Base-by-base conservation (phyloP, 768 basidiomycete species). In the Lactifluus volemus region DNA sequence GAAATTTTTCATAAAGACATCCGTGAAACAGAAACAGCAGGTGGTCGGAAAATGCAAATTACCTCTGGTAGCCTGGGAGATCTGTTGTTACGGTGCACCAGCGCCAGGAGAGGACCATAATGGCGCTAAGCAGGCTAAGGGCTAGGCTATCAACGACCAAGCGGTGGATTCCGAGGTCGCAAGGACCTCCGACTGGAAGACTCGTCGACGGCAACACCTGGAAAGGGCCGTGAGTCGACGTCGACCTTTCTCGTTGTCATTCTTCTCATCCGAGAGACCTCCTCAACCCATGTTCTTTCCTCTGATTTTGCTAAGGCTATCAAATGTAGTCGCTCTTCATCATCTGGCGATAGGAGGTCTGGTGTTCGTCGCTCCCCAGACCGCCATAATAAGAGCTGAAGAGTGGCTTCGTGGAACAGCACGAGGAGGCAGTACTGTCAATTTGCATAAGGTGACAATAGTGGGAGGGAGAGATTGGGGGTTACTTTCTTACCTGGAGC, bases 351-450 rank as follows among this genome's bases (percentile, higher is more conserved):
- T 11, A 86, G 77, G 10, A 88, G 72, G 4, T 75, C 73, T 6
- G 76, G 45, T 0, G 79, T 78, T 1, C 70, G 77, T 30, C 89
- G 85, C 39, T 78, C 71, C 1, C 85, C 87, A 15, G 74, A 73
- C 11, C 86, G 81, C 86, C 88, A 90, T 14, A 89, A 72, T n/a
- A 88, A 74, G 9, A 92, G 75, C 67, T 92, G 89, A 47, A 84
- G 74, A 44, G 88, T 76, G 3, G 85, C 78, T 70, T 89, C 89
- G 2, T 84, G 86, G 5, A 89, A 76, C 11, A 92, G 79, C 34
- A 92, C 78, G 60, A 86, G 83, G 41, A 81, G 72, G 68, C 86
- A 88, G 65, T 89, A 91, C 86, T 89, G 63, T 34, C 34, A n/a
- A 47, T 2, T 30, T 29, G 47, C 6, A 32, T 49, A 41, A 53